Evolutionary conservation across 495 filamentous ascomycete genomes (phyloP).

Genomic region (Daldinia vernicosa): DNA sequence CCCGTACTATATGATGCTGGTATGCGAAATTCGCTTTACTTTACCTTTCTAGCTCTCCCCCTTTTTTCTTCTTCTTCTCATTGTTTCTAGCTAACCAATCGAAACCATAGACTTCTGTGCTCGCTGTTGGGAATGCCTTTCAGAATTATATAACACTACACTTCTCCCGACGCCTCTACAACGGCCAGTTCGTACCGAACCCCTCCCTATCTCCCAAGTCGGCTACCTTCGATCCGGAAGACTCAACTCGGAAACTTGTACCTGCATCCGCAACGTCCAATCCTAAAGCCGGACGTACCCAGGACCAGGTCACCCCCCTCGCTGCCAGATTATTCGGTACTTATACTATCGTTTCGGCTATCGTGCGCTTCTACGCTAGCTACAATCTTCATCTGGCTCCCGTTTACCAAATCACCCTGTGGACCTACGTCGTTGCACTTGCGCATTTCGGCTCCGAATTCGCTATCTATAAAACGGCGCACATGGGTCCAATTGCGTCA

Average conservation of each 20-base stretch:
- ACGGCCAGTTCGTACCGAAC: slow-evolving; percentile 60
- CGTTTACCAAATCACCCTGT: slow-evolving; percentile 80
- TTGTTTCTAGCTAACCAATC: slow-evolving; percentile 6
- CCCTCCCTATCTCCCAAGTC: slow-evolving; percentile 45
- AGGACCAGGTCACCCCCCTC: slow-evolving; percentile 71
- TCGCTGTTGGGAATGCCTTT: slow-evolving; percentile 81
- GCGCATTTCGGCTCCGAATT: slow-evolving; percentile 85
- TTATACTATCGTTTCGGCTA: slow-evolving; percentile 80
- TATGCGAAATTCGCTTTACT: slow-evolving; percentile 41
- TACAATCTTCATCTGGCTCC: slow-evolving; percentile 78
- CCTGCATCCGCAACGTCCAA: slow-evolving; percentile 52
- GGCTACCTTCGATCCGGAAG: slow-evolving; percentile 53
- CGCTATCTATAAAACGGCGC: slow-evolving; percentile 75
- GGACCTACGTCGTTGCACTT: slow-evolving; percentile 81
- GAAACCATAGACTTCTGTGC: slow-evolving; percentile 68
- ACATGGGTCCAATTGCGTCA: slow-evolving; percentile 72
- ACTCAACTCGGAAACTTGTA: slow-evolving; percentile 55
- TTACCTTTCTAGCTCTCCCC: not conserved
- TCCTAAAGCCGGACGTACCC: slow-evolving; percentile 57
- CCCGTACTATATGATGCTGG: slow-evolving; percentile 59
- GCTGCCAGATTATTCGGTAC: slow-evolving; percentile 88
- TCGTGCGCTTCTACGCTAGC: slow-evolving; percentile 84
- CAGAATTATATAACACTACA: slow-evolving; percentile 79
- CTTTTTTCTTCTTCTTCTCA: not conserved
- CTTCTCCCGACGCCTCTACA: slow-evolving; percentile 82